A percentile compares a stretch with the other conserved stretches of the same genome.
These are phyloP conservation scores for Geotrichum macrosporum DNA, from an alignment of 1,139 yeast species.

Conservation along the genomic window DNA sequence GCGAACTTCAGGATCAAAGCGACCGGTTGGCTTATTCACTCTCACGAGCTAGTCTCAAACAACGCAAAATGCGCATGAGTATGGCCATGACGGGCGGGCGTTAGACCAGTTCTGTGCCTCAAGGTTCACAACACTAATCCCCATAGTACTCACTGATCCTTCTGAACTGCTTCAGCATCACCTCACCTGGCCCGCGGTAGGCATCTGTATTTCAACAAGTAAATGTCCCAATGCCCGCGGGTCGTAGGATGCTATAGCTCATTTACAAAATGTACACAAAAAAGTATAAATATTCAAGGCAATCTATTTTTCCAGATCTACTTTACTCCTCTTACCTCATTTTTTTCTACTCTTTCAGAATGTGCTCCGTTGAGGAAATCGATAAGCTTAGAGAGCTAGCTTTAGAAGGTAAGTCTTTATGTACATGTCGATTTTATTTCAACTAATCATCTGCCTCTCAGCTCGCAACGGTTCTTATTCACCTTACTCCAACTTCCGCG, in stretches of 20 bases:
- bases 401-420: constrained; percentile 8
- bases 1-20: constrained; percentile 38
- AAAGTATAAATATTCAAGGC: too few species aligned
- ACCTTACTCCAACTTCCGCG: constrained; percentile 83
- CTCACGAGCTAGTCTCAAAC: constrained; percentile 35
- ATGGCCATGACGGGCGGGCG: constrained; percentile 15
- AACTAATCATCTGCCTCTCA: neutral
- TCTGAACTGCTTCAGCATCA: too few species aligned
- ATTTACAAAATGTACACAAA: too few species aligned
- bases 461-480: constrained; percentile 52
- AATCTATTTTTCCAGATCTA: neutral
- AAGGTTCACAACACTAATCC: neutral
- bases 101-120: too few species aligned
- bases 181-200: too few species aligned
- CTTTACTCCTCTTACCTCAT: constrained; percentile 2
- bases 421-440: neutral
- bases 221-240: too few species aligned
- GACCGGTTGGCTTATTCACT: constrained; percentile 39
- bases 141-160: too few species aligned
- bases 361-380: constrained; percentile 17
- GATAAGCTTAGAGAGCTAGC: constrained; percentile 15
- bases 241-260: too few species aligned
- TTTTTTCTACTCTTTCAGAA: neutral
- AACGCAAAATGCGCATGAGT: constrained; percentile 25
- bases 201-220: too few species aligned